Percentiles rank a stretch among this genome's conserved stretches.
These are phyloP conservation scores for Tieghemostelium lacteum DNA, from an alignment of 78 protist genomes.

Conservation along the genomic window DNA sequence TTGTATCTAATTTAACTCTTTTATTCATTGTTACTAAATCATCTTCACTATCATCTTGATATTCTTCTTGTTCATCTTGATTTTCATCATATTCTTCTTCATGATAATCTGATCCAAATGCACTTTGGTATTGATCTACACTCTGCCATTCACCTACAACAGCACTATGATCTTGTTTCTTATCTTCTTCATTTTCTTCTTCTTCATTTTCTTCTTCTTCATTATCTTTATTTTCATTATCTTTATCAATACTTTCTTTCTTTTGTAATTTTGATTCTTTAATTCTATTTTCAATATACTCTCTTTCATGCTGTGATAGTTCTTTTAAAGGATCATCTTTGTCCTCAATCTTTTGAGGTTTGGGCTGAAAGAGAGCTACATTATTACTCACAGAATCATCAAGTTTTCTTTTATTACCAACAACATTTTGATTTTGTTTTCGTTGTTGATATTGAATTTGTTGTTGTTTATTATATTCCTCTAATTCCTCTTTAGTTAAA, in stretches of 20 bases:
- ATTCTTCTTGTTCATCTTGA: neutral
- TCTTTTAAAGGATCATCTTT: too few relatives aligned
- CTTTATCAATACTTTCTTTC: neutral
- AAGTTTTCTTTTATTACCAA: neutral
- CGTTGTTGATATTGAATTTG: conserved; percentile 6
- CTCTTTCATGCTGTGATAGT: neutral
- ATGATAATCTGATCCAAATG: neutral
- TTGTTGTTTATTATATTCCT: neutral
- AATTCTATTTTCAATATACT: neutral
- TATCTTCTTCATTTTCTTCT: neutral
- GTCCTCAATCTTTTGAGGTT: neutral
- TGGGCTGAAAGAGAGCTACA: neutral
- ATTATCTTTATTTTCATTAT: neutral
- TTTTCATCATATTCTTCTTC: neutral
- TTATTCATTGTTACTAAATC: conserved; percentile 10
- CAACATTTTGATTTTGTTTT: neutral
- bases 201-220: neutral
- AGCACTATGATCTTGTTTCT: neutral
- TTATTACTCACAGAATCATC: neutral
- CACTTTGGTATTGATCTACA: neutral
- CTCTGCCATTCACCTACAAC: conserved; percentile 10
- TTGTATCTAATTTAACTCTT: neutral
- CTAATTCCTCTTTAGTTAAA: neutral
- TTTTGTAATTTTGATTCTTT: neutral
- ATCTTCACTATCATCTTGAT: conserved; percentile 8